phyloP scores from a whole-genome alignment of 805 yeast species.

The Wickerhamiella azymoides region DNA sequence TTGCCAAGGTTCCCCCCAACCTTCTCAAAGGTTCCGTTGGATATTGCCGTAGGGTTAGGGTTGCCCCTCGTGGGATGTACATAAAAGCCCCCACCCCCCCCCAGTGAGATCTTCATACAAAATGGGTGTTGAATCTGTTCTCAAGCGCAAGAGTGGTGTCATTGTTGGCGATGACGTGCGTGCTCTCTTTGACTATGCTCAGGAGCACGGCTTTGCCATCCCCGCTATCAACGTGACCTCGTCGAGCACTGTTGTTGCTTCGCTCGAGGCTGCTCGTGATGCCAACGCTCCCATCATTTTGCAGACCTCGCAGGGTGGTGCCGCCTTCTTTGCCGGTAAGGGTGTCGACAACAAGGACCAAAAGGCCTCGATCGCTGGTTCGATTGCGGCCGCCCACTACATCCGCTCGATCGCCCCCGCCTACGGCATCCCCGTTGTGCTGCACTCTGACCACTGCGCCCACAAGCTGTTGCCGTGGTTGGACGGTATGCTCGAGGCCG shows the following conservation, averaged over 20 bases:
- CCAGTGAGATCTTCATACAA: not conserved
- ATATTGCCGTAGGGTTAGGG: not conserved
- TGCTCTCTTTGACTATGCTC: conserved; percentile 70
- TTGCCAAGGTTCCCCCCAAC: not conserved
- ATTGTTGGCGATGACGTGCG: conserved; percentile 96
- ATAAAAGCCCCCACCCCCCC: not conserved
- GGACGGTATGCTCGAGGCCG: conserved; percentile 95
- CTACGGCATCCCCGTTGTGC: conserved; percentile 90
- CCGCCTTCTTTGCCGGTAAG: conserved; percentile 99
- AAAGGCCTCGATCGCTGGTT: conserved; percentile 85
- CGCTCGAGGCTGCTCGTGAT: conserved; percentile 95
- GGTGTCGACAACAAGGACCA: conserved; percentile 92
- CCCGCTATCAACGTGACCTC: conserved; percentile 98
- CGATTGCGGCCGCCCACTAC: conserved; percentile 96
- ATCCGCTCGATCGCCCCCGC: conserved; percentile 92
- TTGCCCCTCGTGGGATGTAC: not conserved
- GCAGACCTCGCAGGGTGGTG: conserved; percentile 98
- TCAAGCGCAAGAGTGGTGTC: conserved; percentile 89
- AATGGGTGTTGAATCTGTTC: conserved; percentile 46
- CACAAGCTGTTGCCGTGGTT: conserved; percentile 95
- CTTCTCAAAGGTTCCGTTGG: not conserved
- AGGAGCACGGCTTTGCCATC: conserved; percentile 83
- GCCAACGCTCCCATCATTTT: conserved; percentile 86
- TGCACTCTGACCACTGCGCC: conserved; percentile 99
- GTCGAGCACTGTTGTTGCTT: conserved; percentile 92